phyloP scores from a whole-genome alignment of 2,329 filamentous ascomycete genomes.

The Colletotrichum sp. region DNA sequence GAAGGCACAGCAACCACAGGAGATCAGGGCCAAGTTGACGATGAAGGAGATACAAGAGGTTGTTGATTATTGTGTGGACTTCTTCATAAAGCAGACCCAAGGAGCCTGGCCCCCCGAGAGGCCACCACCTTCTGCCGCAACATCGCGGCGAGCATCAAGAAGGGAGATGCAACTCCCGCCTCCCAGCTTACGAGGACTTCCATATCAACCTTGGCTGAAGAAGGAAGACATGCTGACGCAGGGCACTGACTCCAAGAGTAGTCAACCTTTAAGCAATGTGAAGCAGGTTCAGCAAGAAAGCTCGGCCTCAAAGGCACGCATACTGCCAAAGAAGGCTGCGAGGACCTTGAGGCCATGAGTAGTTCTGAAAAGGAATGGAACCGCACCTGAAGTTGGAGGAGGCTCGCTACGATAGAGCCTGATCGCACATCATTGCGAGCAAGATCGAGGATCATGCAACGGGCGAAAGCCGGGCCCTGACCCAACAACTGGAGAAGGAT shows the following conservation, averaged over 20 bases:
- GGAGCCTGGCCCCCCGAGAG: neutral
- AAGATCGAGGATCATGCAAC: neutral
- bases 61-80: neutral
- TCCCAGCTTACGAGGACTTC: neutral
- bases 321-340: neutral
- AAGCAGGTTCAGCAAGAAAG: neutral
- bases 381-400: neutral
- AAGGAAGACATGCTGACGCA: neutral
- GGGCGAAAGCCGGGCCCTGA: neutral
- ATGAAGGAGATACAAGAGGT: neutral
- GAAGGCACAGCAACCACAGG: neutral
- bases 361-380: neutral
- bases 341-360: neutral
- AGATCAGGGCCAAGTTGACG: neutral
- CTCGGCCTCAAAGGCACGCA: neutral
- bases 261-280: neutral
- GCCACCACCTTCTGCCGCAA: neutral
- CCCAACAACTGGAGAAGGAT: neutral
- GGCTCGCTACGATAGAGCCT: neutral
- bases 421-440: neutral
- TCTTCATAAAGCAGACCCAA: neutral
- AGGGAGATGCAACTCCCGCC: neutral
- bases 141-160: neutral
- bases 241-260: neutral
- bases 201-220: neutral